A percentile compares a stretch with the other conserved stretches of the same genome.
These are phyloP conservation scores for Pichiaceae sp. DNA, from an alignment of 1,139 yeast species.

Conservation along the genomic window DNA sequence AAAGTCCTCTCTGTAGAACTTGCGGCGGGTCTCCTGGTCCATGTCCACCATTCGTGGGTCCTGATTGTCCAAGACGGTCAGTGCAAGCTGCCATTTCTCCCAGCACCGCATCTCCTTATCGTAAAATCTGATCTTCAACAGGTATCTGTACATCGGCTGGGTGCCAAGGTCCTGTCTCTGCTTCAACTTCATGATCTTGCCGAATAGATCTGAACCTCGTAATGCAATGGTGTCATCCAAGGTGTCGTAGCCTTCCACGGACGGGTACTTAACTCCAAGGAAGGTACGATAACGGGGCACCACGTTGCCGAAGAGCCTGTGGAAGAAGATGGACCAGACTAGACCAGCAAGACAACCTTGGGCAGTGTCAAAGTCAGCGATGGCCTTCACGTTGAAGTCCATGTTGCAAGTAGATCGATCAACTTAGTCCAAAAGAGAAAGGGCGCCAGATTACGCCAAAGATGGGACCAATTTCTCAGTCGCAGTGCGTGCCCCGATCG, in stretches of 20 bases:
- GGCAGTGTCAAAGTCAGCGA: slow-evolving; percentile 1
- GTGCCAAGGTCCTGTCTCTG: not conserved
- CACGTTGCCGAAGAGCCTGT: slow-evolving; percentile 61
- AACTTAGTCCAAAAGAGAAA: no score
- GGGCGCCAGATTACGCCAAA: no score
- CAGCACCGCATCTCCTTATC: slow-evolving; percentile 24
- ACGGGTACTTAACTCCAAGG: slow-evolving; percentile 19
- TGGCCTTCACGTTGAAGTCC: slow-evolving; percentile 1
- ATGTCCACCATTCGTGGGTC: slow-evolving; percentile 10
- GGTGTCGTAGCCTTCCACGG: slow-evolving; percentile 1
- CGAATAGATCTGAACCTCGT: not conserved
- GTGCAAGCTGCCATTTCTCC: slow-evolving; percentile 40
- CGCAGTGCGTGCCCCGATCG: not conserved
- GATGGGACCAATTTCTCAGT: not conserved
- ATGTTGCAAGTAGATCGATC: no score
- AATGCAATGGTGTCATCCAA: slow-evolving; percentile 3
- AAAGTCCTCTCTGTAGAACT: slow-evolving; percentile 17
- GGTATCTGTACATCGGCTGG: not conserved
- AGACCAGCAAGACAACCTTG: slow-evolving; percentile 35
- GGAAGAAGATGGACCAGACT: slow-evolving; percentile 61
- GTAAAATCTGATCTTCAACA: not conserved
- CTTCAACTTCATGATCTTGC: not conserved
- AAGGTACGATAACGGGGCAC: slow-evolving; percentile 39
- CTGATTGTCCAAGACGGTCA: slow-evolving; percentile 22
- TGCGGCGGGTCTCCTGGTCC: slow-evolving; percentile 9